Evolutionary conservation across 2,329 filamentous ascomycete species (phyloP), one percentile per base, ranked within the genome.

Genomic region (Zymoseptoria pseudotritici): DNA sequence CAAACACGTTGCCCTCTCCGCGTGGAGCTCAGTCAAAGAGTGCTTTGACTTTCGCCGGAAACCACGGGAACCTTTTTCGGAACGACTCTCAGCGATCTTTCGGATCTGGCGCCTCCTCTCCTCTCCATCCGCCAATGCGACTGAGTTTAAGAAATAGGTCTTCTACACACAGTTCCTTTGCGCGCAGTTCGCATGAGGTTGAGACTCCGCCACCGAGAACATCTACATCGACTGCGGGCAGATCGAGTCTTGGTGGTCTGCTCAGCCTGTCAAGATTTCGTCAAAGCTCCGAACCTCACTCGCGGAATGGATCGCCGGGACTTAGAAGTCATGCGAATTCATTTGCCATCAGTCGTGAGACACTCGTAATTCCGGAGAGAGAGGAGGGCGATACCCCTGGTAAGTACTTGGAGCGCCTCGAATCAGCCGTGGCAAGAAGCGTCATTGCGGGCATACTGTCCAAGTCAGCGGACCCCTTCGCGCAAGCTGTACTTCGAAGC

Each of bases 241-340:
- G 94, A 58, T 94, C 92, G 75, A 97, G 93, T 74, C 91, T 99
- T 68, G 91, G 92, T 57, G 94, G 96, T 66, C 79, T 97, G 20
- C 86, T 99, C 68, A 87, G 85, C 13, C 78, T 97, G 36, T 80
- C 84, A 63, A 85, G 92, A 63, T 82, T 96, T 61, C 84, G 93
- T 54, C 89, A 95, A 69, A 90, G 90, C 67, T 89, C 89, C 0
- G 91, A 96, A 54, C 82, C 87, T 5, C 77, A 83, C 50, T 81
- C 82, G 54, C 83, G 86, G 17, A 84, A 90, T 69, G 87, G 86
- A 13, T 86, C 86, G n/a, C 90, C 91, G 19, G 85, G 82, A 8
- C 86, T 87, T 21, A 83, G 78, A 56, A 94, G 91, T 7, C 94
- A 94, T 72, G 86, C 88, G 61, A 94, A 92, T 69, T 96, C 91